phyloP scores from a whole-genome alignment of 208 protist genomes.

The Trypanosoma theileri region DNA sequence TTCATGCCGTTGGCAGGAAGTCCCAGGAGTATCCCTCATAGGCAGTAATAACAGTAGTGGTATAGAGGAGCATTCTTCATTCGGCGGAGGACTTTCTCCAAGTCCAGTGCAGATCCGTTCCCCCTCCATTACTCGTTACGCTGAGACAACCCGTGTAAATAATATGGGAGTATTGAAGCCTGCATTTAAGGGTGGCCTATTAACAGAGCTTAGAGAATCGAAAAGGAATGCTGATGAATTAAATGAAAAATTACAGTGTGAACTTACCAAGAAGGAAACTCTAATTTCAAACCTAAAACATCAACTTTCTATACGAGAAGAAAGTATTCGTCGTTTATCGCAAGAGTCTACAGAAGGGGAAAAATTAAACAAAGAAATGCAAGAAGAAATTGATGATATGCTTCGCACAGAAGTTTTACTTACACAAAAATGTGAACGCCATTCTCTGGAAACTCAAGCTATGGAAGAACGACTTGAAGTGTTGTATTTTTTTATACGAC shows the following conservation, averaged over 20 bases:
- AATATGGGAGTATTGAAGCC: neutral
- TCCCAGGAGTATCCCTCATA: too few species aligned
- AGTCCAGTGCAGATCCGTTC: neutral
- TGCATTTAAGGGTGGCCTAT: slow-evolving; percentile 18
- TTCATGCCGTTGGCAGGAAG: neutral
- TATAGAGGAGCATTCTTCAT: neutral
- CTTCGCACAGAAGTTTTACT: slow-evolving; percentile 50
- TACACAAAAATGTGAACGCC: slow-evolving; percentile 39
- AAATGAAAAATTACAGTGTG: slow-evolving; percentile 18
- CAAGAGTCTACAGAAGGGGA: slow-evolving; percentile 43
- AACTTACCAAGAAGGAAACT: slow-evolving; percentile 1
- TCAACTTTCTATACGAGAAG: slow-evolving; percentile 9
- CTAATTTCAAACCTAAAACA: slow-evolving; percentile 5
- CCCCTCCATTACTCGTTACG: slow-evolving; percentile 25
- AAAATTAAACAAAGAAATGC: slow-evolving; percentile 60
- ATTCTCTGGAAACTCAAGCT: slow-evolving; percentile 31
- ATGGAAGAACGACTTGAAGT: slow-evolving; percentile 17
- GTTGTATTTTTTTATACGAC: slow-evolving; percentile 11
- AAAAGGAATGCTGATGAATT: slow-evolving; percentile 32
- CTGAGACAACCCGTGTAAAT: neutral
- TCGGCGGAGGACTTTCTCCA: neutral
- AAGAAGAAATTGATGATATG: slow-evolving; percentile 69
- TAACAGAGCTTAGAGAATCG: slow-evolving; percentile 27
- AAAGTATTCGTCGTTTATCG: neutral
- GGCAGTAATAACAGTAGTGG: neutral